These are phyloP conservation scores for Collybia mongolica DNA, from an alignment of 768 basidiomycete species.

Conservation along the genomic window DNA sequence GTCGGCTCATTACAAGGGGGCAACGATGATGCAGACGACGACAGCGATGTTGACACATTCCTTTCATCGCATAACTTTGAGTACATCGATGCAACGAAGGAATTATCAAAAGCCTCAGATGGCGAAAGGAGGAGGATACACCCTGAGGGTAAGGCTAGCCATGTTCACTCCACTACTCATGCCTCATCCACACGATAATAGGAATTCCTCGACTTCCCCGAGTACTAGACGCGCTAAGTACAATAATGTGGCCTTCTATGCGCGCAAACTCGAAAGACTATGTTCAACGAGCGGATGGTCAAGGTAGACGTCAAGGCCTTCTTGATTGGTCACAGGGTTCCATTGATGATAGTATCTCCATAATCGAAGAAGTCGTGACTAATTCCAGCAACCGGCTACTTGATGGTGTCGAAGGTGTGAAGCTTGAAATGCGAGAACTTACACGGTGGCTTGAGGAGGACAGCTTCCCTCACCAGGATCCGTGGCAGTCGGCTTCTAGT, in stretches of 20 bases:
- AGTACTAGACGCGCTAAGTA: slow-evolving; percentile 76
- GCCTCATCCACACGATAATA: slow-evolving; percentile 15
- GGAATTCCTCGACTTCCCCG: slow-evolving; percentile 59
- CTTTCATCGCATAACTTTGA: slow-evolving; percentile 74
- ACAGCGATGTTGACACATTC: slow-evolving; percentile 62
- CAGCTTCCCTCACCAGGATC: slow-evolving; percentile 30
- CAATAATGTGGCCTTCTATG: slow-evolving; percentile 90
- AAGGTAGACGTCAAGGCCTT: slow-evolving; percentile 28
- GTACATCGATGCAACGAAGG: slow-evolving; percentile 58
- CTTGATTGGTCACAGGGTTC: slow-evolving; percentile 43
- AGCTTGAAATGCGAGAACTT: slow-evolving; percentile 56
- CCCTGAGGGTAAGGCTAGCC: slow-evolving; percentile 21
- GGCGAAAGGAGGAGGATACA: slow-evolving; percentile 10
- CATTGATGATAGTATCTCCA: slow-evolving; percentile 30
- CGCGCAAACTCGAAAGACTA: slow-evolving; percentile 30
- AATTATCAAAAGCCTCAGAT: background rate
- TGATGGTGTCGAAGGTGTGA: slow-evolving; percentile 31
- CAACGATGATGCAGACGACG: slow-evolving; percentile 32
- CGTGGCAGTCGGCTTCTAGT: slow-evolving; percentile 38
- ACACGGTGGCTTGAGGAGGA: slow-evolving; percentile 63
- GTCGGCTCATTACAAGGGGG: slow-evolving; percentile 22
- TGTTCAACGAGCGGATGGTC: slow-evolving; percentile 10
- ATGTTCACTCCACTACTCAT: background rate
- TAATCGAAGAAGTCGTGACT: slow-evolving; percentile 15
- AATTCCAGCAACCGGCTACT: slow-evolving; percentile 19